Base-by-base conservation (phyloP, 768 basidiomycete genomes). In the Trametes cubensis region DNA sequence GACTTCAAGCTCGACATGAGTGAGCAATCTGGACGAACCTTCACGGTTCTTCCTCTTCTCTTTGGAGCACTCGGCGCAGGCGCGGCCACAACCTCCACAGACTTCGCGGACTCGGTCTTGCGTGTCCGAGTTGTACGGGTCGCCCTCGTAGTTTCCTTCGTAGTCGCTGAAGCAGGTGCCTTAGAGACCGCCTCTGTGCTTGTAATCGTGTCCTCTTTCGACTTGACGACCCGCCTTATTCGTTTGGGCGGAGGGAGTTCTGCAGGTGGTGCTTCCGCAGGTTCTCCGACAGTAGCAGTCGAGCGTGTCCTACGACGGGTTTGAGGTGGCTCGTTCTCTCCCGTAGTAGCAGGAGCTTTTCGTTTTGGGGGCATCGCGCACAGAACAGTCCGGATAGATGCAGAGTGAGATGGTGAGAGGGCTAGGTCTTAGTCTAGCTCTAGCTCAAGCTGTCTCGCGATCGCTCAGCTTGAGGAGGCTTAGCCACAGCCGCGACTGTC, bases 321-420 rank as follows among this genome's bases (percentile, higher is more conserved):
- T 10, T 62, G 26, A 0, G 65, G 55, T 13, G 62, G 66, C 18
- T 71, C 69, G 17, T 63, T 64, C 20, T 51, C 39, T 4, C 51
- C 13, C 20, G 59, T 44, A 11, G 52, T 40, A 18, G 60, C 3
- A 1, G 66, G 44, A 0, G 68, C 72, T 59, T 75, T 76, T 23
- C 75, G 72, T 65, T 76, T 76, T 17, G 68, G 64, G 38, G 75
- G 71, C 75, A 76, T 76, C 3, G 17, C 13, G 34, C 38, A 23
- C 10, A 34, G 6, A 34, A 10, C 34, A 39, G 23, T 6, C n/a
- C n/a, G n/a, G 34, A 40, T 17, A 6, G 14, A 39, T 5, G 14
- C n/a, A n/a, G 5, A 18, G 13, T 3, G 45, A 46, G 55, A 4
- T 46, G 38, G 11, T 38, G n/a, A 38, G 21, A 44, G 42, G 20